Conservation (phyloP, 2,329 filamentous ascomycete genomes). For the Calonectria pseudoturangicola region DNA sequence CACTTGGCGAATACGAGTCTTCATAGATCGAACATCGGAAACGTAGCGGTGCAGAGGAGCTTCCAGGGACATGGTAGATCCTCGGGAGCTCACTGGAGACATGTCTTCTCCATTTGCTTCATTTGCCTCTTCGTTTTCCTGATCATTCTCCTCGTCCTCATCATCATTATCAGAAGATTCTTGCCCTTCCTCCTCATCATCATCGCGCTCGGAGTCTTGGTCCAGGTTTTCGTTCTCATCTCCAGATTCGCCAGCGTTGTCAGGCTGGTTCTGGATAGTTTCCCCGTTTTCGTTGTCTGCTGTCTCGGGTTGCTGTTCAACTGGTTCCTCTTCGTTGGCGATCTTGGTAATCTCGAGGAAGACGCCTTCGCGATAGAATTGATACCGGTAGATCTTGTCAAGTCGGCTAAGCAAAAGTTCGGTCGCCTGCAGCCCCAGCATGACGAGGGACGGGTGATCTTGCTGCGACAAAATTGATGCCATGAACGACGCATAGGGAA, state of each 20-base stretch:
- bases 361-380: slow-evolving; percentile 97
- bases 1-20: slow-evolving; percentile 80
- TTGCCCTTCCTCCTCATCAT: slow-evolving; percentile 61
- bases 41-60: slow-evolving; percentile 69
- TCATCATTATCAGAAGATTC: slow-evolving; percentile 62
- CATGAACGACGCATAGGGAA: slow-evolving; percentile 96
- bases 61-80: slow-evolving; percentile 79
- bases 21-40: slow-evolving; percentile 73
- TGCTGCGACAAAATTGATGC: slow-evolving; percentile 97
- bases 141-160: slow-evolving; percentile 69
- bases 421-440: slow-evolving; percentile 90
- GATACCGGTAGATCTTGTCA: slow-evolving; percentile 92
- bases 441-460: slow-evolving; percentile 91
- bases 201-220: slow-evolving; percentile 55
- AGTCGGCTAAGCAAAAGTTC: slow-evolving; percentile 90
- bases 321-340: slow-evolving; percentile 69
- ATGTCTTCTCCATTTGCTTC: slow-evolving; percentile 73
- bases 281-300: slow-evolving; percentile 46
- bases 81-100: slow-evolving; percentile 79
- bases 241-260: slow-evolving; percentile 56
- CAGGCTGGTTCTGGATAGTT: slow-evolving; percentile 47
- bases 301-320: slow-evolving; percentile 44
- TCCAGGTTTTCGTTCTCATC: slow-evolving; percentile 55
- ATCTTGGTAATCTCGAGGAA: slow-evolving; percentile 92
- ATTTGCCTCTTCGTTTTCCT: slow-evolving; percentile 73